These are phyloP conservation scores for Pythium brassicae DNA, from an alignment of 352 stramenopile species.

Conservation along the genomic window DNA sequence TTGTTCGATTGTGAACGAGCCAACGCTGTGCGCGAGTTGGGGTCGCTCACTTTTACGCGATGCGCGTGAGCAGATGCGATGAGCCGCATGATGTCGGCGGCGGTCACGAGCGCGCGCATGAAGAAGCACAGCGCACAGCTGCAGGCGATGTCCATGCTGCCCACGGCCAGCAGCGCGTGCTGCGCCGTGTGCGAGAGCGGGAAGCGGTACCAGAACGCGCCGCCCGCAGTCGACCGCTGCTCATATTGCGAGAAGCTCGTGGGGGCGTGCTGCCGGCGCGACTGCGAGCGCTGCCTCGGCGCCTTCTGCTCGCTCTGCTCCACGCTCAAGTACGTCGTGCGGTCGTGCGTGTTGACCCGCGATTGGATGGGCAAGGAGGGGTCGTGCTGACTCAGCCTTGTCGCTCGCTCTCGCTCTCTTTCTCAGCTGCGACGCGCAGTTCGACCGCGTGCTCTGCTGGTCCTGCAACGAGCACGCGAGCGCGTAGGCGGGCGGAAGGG, in stretches of 20 bases:
- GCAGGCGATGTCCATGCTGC: conserved; percentile 11
- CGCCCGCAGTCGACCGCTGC: conserved; percentile 26
- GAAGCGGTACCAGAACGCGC: conserved; percentile 12
- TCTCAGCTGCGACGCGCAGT: conserved; percentile 61
- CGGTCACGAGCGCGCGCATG: conserved; percentile 61
- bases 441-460: conserved; percentile 76
- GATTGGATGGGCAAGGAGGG: too few species aligned
- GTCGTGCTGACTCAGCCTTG: not conserved
- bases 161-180: conserved; percentile 5
- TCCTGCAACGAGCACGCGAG: conserved; percentile 48
- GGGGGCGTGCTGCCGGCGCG: conserved; percentile 50
- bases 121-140: conserved; percentile 59
- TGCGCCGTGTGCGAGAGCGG: conserved; percentile 38
- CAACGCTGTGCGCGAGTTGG: conserved; percentile 1
- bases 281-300: conserved; percentile 49
- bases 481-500: conserved; percentile 9
- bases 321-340: conserved; percentile 62
- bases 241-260: conserved; percentile 62
- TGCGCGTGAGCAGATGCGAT: conserved; percentile 41
- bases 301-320: conserved; percentile 78
- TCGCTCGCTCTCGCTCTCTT: conserved; percentile 9
- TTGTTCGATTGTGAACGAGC: not conserved
- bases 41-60: not conserved
- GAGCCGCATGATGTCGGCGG: conserved; percentile 73
- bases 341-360: not conserved